Base-by-base conservation (phyloP, 148 eudicot species). In the Chenopodium album region DNA sequence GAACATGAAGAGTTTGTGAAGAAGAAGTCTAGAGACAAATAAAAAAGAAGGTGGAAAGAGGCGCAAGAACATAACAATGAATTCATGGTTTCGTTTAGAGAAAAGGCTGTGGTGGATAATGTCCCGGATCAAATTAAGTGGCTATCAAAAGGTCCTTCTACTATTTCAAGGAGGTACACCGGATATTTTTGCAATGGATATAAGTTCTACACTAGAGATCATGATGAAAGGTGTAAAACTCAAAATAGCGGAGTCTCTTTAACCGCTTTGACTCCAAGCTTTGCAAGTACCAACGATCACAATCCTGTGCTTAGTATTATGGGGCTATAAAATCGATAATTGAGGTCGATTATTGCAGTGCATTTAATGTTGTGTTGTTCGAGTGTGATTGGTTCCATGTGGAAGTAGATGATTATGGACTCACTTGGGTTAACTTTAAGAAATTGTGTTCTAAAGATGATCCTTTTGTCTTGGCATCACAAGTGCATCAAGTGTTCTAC, bases 381-480 rank as follows among this genome's bases (percentile, higher is more conserved):
- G 14, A 37, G 9, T 78, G 80, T 78, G 73, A 78, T 47, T 78
- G 73, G 73, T 47, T 66, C 67, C 64, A 67, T 16, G 47, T 8
- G 10, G 73, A 48, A 4, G n/a, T 13, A 26, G 37, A 67, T 29
- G 37, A 67, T 16, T 67, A 67, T 29, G 37, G 17, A 26, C 13
- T 67, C 10, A 67, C 17, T 67, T 7, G 71, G 0, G 71, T 67
- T 28, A 67, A 67, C 37, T 67, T 67, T 4, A 67, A 67, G 34
- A 67, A 13, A 67, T 67, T 67, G 19, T 28, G 34, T 11, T 66
- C 68, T 4, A 64, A 6, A n/a, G 68, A 64, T 64, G 68, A 64
- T 6, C 68, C 68, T 64, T 64, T 22, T 64, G 31, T 64, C 29
- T 64, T 23, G 29, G 68, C 31, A 64, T 64, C 68, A 64, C 29